A percentile compares a stretch with the other conserved stretches of the same genome.
phyloP scores from a whole-genome alignment of 2,329 filamentous ascomycete species.

The Fusarium solani-melongenae region DNA sequence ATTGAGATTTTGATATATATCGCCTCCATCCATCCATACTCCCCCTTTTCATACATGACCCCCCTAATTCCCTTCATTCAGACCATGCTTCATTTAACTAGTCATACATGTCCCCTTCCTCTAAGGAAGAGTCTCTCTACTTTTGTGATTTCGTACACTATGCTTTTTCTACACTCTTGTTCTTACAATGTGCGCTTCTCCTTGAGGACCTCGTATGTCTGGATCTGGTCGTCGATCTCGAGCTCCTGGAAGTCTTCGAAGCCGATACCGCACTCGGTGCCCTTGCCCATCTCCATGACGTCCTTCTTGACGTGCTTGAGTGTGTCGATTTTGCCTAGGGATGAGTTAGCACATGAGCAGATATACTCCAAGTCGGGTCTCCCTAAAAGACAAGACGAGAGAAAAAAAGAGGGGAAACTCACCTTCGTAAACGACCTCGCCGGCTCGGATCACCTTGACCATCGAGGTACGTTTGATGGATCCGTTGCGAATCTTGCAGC shows the following conservation, averaged over 20 bases:
- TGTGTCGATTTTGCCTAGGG: conserved; percentile 77
- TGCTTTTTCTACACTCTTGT: conserved; percentile 21
- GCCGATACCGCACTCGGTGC: conserved; percentile 90
- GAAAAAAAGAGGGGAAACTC: conserved; percentile 60
- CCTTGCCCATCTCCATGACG: conserved; percentile 88
- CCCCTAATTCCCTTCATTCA: conserved; percentile 14
- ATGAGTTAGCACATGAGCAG: not conserved
- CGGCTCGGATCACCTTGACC: conserved; percentile 77
- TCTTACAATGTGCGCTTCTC: conserved; percentile 76
- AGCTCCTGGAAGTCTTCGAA: conserved; percentile 86
- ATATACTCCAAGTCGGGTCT: not conserved
- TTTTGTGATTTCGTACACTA: conserved; percentile 30
- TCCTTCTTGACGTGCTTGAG: conserved; percentile 96
- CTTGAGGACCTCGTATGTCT: conserved; percentile 82
- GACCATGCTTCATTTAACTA: conserved; percentile 21
- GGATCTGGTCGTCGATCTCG: conserved; percentile 83
- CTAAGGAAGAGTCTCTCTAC: not conserved
- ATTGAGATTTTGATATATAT: conserved; percentile 23
- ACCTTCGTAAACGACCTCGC: conserved; percentile 85
- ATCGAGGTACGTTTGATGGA: conserved; percentile 70
- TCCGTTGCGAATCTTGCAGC: conserved; percentile 88
- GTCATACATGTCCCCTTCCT: conserved; percentile 17
- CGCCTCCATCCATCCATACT: not conserved
- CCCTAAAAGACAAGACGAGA: not conserved
- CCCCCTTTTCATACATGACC: conserved; percentile 2